These are phyloP conservation scores for Globisporangium apiculatum DNA, from an alignment of 352 stramenopile genomes.

Conservation along the genomic window DNA sequence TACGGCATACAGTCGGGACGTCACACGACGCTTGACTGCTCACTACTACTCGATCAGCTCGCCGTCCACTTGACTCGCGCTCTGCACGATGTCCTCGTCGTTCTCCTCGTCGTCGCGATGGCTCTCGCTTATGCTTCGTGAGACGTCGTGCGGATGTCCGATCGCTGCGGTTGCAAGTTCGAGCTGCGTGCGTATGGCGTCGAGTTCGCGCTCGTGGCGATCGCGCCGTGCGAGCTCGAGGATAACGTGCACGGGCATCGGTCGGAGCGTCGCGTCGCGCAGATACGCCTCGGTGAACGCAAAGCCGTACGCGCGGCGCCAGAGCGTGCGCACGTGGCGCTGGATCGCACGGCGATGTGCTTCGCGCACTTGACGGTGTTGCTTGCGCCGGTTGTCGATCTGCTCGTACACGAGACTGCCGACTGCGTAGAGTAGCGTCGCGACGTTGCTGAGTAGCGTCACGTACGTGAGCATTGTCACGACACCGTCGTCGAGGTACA, in stretches of 20 bases:
- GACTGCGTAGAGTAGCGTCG: constrained; percentile 40
- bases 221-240: constrained; percentile 51
- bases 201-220: constrained; percentile 19
- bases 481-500: constrained; percentile 37
- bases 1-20: too few relatives aligned
- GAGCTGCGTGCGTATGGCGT: constrained; percentile 32
- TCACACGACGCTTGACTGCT: too few relatives aligned
- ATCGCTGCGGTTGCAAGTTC: constrained; percentile 24
- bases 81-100: neutral
- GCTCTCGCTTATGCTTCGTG: neutral
- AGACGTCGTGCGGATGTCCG: neutral
- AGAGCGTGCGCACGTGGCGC: constrained; percentile 41
- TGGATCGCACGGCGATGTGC: constrained; percentile 41
- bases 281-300: constrained; percentile 57
- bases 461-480: constrained; percentile 41
- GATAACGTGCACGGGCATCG: constrained; percentile 53
- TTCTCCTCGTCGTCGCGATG: neutral
- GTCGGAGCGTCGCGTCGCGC: constrained; percentile 25
- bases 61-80: constrained; percentile 7
- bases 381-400: constrained; percentile 19
- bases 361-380: constrained; percentile 25
- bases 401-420: constrained; percentile 61
- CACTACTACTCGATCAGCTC: neutral
- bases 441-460: constrained; percentile 42
- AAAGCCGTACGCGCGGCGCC: constrained; percentile 46